These are phyloP conservation scores for Pestalotiopsis sp. DNA, from an alignment of 2,329 filamentous ascomycete species.

Conservation along the genomic window DNA sequence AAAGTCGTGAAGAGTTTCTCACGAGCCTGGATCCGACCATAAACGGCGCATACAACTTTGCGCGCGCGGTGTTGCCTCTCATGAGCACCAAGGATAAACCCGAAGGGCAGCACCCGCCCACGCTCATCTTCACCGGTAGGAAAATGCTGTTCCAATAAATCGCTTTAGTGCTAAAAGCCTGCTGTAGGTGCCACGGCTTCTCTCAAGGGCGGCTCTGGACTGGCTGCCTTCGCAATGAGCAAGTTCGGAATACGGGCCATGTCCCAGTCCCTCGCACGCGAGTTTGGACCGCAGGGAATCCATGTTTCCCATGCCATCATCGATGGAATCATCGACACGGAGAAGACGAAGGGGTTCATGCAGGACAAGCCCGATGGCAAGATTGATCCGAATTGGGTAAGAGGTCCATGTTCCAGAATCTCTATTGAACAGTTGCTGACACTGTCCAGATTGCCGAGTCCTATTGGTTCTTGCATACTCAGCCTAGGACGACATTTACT, in stretches of 20 bases:
- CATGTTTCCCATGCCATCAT: constrained; percentile 76
- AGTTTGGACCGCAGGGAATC: constrained; percentile 75
- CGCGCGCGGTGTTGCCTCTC: too few species aligned
- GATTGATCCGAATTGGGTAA: constrained; percentile 67
- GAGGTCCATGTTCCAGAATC: too few species aligned
- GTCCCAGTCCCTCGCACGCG: constrained; percentile 68
- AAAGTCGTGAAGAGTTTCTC: constrained; percentile 53
- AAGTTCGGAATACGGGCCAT: constrained; percentile 74
- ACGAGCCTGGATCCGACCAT: constrained; percentile 35
- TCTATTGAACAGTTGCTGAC: too few species aligned
- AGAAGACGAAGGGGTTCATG: constrained; percentile 57
- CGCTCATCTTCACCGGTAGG: constrained; percentile 66
- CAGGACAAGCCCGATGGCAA: constrained; percentile 51
- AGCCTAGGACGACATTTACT: constrained; percentile 71
- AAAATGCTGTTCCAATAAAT: too few species aligned
- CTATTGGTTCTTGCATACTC: constrained; percentile 75
- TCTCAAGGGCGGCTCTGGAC: constrained; percentile 65
- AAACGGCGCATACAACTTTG: too few species aligned
- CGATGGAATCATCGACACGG: constrained; percentile 77
- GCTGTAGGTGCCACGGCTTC: constrained; percentile 69
- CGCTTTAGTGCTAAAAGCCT: too few species aligned
- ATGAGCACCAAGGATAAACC: constrained; percentile 14
- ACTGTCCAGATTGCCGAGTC: constrained; percentile 69
- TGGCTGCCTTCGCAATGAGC: constrained; percentile 67
- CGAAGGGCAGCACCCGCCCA: constrained; percentile 60